phyloP scores from a whole-genome alignment of 179 eudicot species.

The Sideroxylon spinosum region DNA sequence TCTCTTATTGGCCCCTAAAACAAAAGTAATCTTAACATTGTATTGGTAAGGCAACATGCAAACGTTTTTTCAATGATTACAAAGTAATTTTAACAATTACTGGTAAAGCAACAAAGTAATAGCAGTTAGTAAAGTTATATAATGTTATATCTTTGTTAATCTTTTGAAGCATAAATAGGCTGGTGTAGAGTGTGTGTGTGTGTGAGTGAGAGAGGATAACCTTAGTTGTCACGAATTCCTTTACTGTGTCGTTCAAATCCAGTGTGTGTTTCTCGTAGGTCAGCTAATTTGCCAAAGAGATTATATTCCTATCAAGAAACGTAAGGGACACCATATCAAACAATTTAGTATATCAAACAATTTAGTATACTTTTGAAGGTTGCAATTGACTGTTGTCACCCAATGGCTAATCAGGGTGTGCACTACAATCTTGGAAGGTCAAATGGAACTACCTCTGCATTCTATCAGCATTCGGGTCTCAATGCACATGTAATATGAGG shows the following conservation, averaged over 20 bases:
- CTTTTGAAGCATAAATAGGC: neutral
- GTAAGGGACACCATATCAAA: neutral
- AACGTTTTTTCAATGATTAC: neutral
- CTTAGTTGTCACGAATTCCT: no score
- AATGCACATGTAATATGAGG: neutral
- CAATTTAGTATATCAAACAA: no score
- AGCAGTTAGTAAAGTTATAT: neutral
- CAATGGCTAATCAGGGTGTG: neutral
- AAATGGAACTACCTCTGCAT: neutral
- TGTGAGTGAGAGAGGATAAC: no score
- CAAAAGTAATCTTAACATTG: constrained; percentile 2
- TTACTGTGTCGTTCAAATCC: no score
- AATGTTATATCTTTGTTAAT: neutral
- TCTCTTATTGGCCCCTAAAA: neutral
- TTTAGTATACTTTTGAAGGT: no score
- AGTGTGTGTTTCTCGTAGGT: no score
- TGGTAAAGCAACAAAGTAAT: neutral
- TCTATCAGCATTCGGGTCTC: neutral
- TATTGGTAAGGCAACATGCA: no score
- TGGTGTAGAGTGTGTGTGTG: no score
- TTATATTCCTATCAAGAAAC: neutral
- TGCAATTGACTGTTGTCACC: neutral
- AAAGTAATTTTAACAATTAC: neutral
- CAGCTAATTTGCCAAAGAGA: no score
- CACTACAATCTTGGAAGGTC: neutral